phyloP scores from a whole-genome alignment of 2,329 filamentous ascomycete species.

The Aspergillus persii region DNA sequence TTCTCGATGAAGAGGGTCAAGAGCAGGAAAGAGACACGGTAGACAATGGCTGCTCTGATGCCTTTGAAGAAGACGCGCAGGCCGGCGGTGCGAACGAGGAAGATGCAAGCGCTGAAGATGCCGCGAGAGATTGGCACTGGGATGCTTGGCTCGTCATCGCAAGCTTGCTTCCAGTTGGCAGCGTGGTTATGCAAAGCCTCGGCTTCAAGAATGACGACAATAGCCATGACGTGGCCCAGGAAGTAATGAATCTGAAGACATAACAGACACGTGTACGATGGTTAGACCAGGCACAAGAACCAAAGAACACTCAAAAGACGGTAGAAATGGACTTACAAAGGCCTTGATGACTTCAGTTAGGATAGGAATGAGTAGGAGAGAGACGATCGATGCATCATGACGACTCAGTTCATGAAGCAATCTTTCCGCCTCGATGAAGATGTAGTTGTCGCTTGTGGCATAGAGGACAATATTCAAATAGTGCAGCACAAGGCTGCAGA shows the following conservation, averaged over 20 bases:
- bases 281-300: background rate
- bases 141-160: background rate
- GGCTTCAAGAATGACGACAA: background rate
- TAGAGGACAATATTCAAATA: background rate
- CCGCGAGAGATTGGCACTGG: background rate
- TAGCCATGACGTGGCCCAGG: background rate
- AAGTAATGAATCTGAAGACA: background rate
- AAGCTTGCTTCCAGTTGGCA: background rate
- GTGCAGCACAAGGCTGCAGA: background rate
- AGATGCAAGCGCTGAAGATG: background rate
- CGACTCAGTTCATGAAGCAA: background rate
- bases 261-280: background rate
- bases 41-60: background rate
- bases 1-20: background rate
- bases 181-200: background rate
- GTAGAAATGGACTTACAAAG: background rate
- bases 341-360: background rate
- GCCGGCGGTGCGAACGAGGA: background rate
- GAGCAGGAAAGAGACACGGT: background rate
- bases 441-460: background rate
- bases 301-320: background rate
- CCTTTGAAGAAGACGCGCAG: background rate
- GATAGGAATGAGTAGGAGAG: background rate
- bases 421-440: background rate
- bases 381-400: background rate